Base-by-base conservation (phyloP, 2,329 filamentous ascomycete species). In the Aplosporella prunicola region DNA sequence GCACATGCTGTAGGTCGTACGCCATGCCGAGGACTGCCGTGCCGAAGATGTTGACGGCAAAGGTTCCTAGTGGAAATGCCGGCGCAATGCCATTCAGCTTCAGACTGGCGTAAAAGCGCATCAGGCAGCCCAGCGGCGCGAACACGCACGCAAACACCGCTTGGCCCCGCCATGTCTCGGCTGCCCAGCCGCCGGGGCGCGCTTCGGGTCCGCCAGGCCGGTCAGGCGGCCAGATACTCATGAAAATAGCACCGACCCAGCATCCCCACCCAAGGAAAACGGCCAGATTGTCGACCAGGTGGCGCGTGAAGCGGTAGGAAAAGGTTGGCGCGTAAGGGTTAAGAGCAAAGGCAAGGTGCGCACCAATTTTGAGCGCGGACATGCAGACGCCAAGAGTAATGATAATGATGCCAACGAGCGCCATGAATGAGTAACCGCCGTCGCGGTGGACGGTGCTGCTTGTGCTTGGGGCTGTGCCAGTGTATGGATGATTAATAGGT, bases 61-160 rank as follows among this genome's bases (percentile, higher is more conserved):
- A 94, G 0, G 89, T 96, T 2, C 89, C 89, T 0, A 95, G 58
- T 0, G 89, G 89, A 47, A 95, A 95, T 0, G 70, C 63, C 0
- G 76, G 58, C 0, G 76, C 47, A 14, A 74, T 67, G 0, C 72
- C 64, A 50, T 95, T 95, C n/a, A 94, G 70, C 16, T 66, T 58
- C 5, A 82, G 53, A 0, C 82, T 82, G 1, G 74, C 58, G 53
- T 86, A 88, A 62, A 83, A 93, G 3, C 89, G 74, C 0, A 71
- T 53, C 0, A 94, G 60, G 47, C 82, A 88, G 0, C 89, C 89
- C 0, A 85, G 47, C 0, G 89, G 89, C 1, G 86, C 82, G 50
- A 95, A 91, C 2, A 87, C 77, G 17, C 91, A 66, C 0, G 86
- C 74, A 49, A 94, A 89, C 1, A 84, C 63, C 0, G 74, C 81